These are phyloP conservation scores for Paraurostyla sp. DNA, from an alignment of 73 alveolate species.

Conservation along the genomic window DNA sequence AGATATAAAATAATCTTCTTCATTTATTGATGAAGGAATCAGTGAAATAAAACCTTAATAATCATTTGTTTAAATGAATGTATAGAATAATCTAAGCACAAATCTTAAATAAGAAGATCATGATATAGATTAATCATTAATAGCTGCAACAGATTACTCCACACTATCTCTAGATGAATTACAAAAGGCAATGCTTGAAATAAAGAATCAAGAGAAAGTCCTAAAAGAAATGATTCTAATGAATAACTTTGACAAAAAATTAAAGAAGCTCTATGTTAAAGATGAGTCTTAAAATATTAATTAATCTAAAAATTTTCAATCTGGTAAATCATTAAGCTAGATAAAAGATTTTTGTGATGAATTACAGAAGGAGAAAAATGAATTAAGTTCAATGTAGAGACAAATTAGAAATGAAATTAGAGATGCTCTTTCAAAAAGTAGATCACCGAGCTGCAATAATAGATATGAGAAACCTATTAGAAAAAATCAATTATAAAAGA, in stretches of 20 bases:
- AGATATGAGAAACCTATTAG: no score
- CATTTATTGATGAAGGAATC: conserved; percentile 37
- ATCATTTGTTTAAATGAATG: background rate
- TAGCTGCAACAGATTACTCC: background rate
- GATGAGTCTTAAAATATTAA: background rate
- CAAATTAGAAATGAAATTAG: background rate
- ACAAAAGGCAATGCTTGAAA: conserved; percentile 5
- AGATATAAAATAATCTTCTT: background rate
- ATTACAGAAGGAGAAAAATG: background rate
- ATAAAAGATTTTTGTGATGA: background rate
- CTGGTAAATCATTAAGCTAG: background rate
- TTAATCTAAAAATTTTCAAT: background rate
- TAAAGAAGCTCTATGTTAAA: background rate
- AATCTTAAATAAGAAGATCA: background rate
- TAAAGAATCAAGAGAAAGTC: background rate
- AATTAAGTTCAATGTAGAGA: background rate
- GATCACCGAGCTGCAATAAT: background rate
- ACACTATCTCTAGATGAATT: background rate
- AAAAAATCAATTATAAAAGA: background rate
- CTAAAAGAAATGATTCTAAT: background rate
- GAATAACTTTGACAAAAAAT: background rate
- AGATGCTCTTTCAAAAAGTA: background rate
- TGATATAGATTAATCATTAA: background rate
- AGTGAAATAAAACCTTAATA: conserved; percentile 42
- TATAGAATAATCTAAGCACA: background rate